Conservation (phyloP, 2,329 filamentous ascomycete genomes). For the Colletotrichum scovillei region DNA sequence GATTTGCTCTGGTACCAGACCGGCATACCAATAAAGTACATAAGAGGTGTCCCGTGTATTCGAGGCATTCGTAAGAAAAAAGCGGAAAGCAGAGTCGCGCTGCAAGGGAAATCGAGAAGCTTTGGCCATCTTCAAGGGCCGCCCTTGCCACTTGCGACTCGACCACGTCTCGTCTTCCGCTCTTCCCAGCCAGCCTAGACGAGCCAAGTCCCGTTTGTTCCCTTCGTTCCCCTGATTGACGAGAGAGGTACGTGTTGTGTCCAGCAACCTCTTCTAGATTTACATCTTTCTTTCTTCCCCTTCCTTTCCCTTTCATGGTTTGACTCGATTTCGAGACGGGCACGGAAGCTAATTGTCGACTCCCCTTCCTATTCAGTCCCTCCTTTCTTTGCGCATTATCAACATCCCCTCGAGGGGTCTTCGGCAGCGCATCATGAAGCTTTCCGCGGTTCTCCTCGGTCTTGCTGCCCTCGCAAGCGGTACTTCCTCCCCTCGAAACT, state of each 20-base stretch:
- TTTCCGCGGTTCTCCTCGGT: conserved; percentile 62
- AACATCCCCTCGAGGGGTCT: conserved; percentile 28
- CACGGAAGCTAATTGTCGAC: conserved; percentile 18
- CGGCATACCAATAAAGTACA: not conserved
- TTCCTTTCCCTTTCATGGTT: not conserved
- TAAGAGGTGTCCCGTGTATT: not conserved
- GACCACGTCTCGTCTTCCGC: conserved; percentile 32
- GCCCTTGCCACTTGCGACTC: conserved; percentile 35
- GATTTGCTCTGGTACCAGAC: not conserved
- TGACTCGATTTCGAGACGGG: not conserved
- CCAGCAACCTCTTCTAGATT: not conserved
- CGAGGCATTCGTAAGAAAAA: not conserved
- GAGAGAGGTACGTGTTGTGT: conserved; percentile 19
- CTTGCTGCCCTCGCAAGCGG: conserved; percentile 61
- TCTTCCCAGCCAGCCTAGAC: conserved; percentile 10
- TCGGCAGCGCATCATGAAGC: conserved; percentile 57
- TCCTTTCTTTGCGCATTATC: not conserved
- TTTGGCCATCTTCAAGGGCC: conserved; percentile 33
- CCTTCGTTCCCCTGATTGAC: conserved; percentile 31
- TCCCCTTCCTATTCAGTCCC: conserved; percentile 1
- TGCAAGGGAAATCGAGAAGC: conserved; percentile 15
- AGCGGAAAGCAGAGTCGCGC: not conserved
- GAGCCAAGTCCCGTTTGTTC: conserved; percentile 3
- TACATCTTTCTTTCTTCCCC: not conserved
- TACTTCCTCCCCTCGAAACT: conserved; percentile 71